phyloP scores from a whole-genome alignment of 2,329 filamentous ascomycete species.

The Botrytis deweyae region DNA sequence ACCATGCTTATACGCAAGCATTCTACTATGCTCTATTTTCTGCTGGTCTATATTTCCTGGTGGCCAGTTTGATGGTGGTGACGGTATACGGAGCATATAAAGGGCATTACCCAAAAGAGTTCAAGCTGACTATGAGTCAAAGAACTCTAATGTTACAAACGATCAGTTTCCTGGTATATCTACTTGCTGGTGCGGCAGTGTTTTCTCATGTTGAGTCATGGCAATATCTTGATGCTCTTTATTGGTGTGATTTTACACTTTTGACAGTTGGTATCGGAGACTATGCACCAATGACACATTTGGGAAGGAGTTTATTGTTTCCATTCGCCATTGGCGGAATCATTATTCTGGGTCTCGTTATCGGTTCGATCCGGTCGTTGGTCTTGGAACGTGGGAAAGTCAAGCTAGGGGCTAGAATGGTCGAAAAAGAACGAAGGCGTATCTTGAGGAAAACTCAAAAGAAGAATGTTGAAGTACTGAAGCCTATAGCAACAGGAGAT shows the following conservation, averaged over 20 bases:
- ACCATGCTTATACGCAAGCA: conserved; percentile 71
- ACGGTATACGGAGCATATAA: conserved; percentile 75
- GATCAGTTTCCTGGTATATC: conserved; percentile 78
- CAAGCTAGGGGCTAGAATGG: conserved; percentile 55
- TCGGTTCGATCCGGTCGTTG: conserved; percentile 72
- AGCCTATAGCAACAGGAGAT: conserved; percentile 41
- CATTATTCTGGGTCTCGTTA: conserved; percentile 79
- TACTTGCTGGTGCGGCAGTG: conserved; percentile 73
- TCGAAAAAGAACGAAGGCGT: conserved; percentile 57
- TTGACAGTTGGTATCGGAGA: conserved; percentile 67
- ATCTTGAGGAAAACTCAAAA: conserved; percentile 49
- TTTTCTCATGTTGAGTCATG: conserved; percentile 73
- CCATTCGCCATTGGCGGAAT: conserved; percentile 83
- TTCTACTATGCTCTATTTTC: conserved; percentile 86
- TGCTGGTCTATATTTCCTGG: conserved; percentile 72
- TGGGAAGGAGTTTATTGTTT: conserved; percentile 71
- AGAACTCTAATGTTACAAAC: conserved; percentile 89
- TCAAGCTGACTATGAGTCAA: conserved; percentile 75
- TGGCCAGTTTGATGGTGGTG: conserved; percentile 71
- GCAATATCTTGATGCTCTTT: conserved; percentile 74
- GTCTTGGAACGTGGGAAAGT: conserved; percentile 57
- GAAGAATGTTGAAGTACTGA: conserved; percentile 49
- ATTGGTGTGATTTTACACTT: conserved; percentile 73
- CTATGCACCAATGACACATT: conserved; percentile 46
- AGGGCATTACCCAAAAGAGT: conserved; percentile 73